Evolutionary conservation across 148 eudicot genomes (phyloP), one percentile per base, ranked within the genome.

Genomic region (Vaccinium vitisidaea): DNA sequence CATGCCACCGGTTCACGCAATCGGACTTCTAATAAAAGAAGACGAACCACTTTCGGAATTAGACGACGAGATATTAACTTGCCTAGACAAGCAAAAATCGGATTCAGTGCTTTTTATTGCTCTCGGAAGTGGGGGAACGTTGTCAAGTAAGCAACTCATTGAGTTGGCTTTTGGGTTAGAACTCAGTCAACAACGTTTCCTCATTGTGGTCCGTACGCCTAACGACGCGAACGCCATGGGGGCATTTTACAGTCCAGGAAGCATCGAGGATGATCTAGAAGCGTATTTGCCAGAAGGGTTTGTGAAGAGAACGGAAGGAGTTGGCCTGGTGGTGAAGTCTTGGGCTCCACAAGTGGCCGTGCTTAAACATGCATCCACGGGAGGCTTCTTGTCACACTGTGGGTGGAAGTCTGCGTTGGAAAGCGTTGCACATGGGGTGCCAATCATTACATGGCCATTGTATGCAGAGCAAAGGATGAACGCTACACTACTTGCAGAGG

Each of bases 161-260:
- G 91, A 89, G 83, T 77, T 89, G 52, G 88, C 91, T 55, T 61
- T 48, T 52, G 91, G 89, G 30, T 63, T 89, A n/a, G 89, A 85
- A 58, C 19, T 83, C 83, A 89, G 91, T 82, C 86, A 65, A 7
- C 84, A 89, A 11, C 52, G 81, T 8, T 89, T 89, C 48, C 27
- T 89, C 46, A 5, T 80, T 39, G 91, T 89, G 43, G 91, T 67
- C 6, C 67, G 91, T 8, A 61, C 4, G 39, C 89, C 91, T 0
- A 79, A 46, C 3, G 83, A 83, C 10, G 84, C 55, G 1, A 76
- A 65, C 4, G 84, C 80, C 6, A 19, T 76, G 1, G 61, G 74
- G 11, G 69, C 79, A 0, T 83, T 82, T 74, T 84, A 63, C 9
- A 69, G 61, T 21, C 56, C 30, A n/a, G 87, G 85, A 0, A 25